Evolutionary conservation across 805 yeast species (phyloP).

Genomic region (Metschnikowia koreensis): DNA sequence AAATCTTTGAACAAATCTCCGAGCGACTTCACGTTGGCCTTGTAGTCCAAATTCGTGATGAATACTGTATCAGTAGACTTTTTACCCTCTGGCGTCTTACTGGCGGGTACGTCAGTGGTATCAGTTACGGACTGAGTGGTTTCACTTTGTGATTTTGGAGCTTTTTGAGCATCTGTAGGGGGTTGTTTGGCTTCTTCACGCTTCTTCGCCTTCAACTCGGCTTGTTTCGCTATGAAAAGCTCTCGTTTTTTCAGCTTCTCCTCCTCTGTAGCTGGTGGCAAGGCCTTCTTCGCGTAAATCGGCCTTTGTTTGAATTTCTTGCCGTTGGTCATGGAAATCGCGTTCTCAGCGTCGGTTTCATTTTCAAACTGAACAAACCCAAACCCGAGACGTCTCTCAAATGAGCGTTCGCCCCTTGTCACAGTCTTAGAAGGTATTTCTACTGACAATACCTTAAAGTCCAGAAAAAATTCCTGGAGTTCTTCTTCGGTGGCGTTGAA

Average conservation of each 20-base stretch:
- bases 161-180: not conserved
- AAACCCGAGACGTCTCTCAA: conserved; percentile 51
- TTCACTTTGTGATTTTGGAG: not conserved
- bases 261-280: conserved; percentile 49
- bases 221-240: conserved; percentile 29
- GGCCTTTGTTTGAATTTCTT: conserved; percentile 45
- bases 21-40: conserved; percentile 47
- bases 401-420: conserved; percentile 33
- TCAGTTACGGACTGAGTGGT: not conserved
- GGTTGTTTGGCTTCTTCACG: conserved; percentile 10
- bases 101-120: not conserved
- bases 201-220: conserved; percentile 18
- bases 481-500: conserved; percentile 43
- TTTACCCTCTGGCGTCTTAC: conserved; percentile 44
- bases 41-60: conserved; percentile 57
- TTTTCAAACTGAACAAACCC: conserved; percentile 56
- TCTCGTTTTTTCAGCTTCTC: conserved; percentile 39
- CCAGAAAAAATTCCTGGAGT: conserved; percentile 49
- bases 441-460: conserved; percentile 44
- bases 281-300: conserved; percentile 53
- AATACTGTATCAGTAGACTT: conserved; percentile 60
- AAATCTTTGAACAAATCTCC: conserved; percentile 45
- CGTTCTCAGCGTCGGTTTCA: conserved; percentile 44
- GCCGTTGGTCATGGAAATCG: conserved; percentile 43
- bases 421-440: conserved; percentile 50